Conservation (phyloP, 306 rosid genomes). For the Cicer yamashitae region DNA sequence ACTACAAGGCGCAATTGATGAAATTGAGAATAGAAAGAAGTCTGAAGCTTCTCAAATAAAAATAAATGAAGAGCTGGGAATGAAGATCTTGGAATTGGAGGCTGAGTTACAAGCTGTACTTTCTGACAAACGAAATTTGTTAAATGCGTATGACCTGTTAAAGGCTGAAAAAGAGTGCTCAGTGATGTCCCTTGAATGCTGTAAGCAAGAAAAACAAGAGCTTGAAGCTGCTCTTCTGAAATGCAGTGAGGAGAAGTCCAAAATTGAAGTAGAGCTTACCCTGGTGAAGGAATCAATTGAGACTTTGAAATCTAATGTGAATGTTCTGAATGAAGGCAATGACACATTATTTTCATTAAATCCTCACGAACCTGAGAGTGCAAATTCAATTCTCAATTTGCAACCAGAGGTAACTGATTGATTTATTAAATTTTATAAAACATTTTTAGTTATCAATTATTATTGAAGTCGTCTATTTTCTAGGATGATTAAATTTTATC, state of each 20-base stretch:
- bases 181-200: constrained; percentile 87
- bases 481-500: constrained; percentile 30
- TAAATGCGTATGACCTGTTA: constrained; percentile 77
- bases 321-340: constrained; percentile 48
- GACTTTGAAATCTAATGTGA: constrained; percentile 52
- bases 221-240: constrained; percentile 79
- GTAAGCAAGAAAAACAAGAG: constrained; percentile 90
- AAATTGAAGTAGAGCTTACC: constrained; percentile 68
- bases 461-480: constrained; percentile 20
- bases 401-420: constrained; percentile 59
- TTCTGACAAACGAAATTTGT: constrained; percentile 84
- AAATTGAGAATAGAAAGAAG: constrained; percentile 74
- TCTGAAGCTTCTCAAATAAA: constrained; percentile 75
- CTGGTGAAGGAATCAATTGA: constrained; percentile 58
- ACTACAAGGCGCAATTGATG: constrained; percentile 85
- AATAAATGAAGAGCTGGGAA: constrained; percentile 81
- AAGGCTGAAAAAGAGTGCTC: constrained; percentile 98
- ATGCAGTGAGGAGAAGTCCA: constrained; percentile 78
- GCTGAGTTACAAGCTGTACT: constrained; percentile 72
- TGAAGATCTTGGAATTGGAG: constrained; percentile 87
- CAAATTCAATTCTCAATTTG: constrained; percentile 44
- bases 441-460: constrained; percentile 37
- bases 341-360: constrained; percentile 42
- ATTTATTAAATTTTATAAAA: constrained; percentile 2
- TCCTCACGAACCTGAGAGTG: constrained; percentile 53